Evolutionary conservation across 2,329 filamentous ascomycete species (phyloP), one percentile per base, ranked within the genome.

Genomic region (Scytalidium sp.): DNA sequence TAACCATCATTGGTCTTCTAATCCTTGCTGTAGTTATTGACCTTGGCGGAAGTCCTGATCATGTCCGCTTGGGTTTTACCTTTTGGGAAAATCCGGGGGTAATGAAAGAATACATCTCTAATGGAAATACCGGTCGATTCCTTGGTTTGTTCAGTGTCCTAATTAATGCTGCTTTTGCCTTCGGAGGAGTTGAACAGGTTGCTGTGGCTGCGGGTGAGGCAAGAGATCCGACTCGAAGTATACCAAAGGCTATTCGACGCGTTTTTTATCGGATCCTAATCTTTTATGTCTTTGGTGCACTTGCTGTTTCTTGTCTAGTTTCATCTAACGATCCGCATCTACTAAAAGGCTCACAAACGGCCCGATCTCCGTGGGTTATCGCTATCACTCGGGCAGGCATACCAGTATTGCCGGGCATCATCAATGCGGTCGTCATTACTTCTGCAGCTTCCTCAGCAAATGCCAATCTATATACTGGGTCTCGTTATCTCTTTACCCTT

Each of bases 391-490:
- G 83, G 8, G 72, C 88, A 1, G 72, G 75, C 2, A 87, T 90
- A 48, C 70, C 72, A 0, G 70, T 85, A 0, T 67, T 90, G 2
- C 85, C 86, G 8, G 79, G 87, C 56, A 83, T 90, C 29, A 82
- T 90, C 66, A 90, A 91, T 60, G 85, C 84, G 10, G 77, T 88
- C 65, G 76, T 91, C 41, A 71, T 90, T n/a, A 84, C 81, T 0
- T 81, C 85, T 0, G 83, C 84, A 3, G 79, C 55, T 9, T 64
- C 61, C 10, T 59, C 61, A 21, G 60, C 54, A 6, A 65, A 64
- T 49, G 57, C 59, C 17, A 61, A 58, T 56, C 46, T 64, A 43
- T 64, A 63, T 36, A 59, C 56, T 11, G 60, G 60, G 43, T 60
- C 60, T 20, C 58, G 63, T 17, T 61, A 61, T 44, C 51, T 63